Conservation (phyloP, 257 asterid genomes). For the Capsicum chinense region DNA sequence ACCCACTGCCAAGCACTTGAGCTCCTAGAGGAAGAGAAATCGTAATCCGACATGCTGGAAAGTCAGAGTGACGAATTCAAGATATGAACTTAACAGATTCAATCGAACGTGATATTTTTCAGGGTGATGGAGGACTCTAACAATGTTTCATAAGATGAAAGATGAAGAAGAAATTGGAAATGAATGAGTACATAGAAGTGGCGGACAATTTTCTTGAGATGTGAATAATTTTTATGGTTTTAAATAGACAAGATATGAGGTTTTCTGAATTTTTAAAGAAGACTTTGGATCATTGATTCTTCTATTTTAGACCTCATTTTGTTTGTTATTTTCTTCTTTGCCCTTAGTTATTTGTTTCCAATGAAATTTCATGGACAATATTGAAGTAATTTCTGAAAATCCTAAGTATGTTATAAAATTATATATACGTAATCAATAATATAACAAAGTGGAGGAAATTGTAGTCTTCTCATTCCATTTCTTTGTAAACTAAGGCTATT, state of each 20-base stretch:
- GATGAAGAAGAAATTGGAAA: background rate
- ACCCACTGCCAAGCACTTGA: conserved; percentile 35
- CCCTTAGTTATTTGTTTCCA: background rate
- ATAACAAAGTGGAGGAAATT: no score
- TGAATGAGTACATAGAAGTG: background rate
- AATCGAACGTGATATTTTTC: background rate
- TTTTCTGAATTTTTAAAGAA: background rate
- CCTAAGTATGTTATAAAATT: no score
- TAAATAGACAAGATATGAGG: background rate
- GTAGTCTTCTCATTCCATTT: no score
- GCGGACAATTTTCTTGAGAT: background rate
- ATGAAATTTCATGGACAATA: background rate
- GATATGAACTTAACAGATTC: background rate
- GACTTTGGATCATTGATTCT: background rate
- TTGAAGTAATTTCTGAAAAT: no score
- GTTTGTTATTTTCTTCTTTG: background rate
- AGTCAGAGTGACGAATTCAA: background rate
- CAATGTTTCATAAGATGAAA: background rate
- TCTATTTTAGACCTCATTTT: background rate
- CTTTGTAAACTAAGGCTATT: no score
- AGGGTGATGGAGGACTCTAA: background rate
- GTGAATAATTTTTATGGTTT: background rate
- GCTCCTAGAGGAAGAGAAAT: background rate
- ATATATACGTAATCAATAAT: no score
- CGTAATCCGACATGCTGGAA: background rate